A percentile compares a stretch with the other conserved stretches of the same genome.
Evolutionary conservation across 108 stramenopile genomes (phyloP).

Genomic region (Pseudonitzschia pungens): DNA sequence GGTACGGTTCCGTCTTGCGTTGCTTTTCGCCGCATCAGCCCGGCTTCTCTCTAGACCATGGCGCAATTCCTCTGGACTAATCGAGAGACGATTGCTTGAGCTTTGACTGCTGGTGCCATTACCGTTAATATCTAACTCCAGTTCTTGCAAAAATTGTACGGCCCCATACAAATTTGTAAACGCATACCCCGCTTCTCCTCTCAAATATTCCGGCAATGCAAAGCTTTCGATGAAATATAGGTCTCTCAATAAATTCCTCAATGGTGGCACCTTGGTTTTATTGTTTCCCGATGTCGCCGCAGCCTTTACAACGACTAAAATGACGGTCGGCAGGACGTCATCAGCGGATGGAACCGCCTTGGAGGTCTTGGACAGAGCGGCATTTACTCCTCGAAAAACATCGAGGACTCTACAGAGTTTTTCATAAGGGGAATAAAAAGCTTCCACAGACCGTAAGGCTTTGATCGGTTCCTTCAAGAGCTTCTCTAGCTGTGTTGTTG

Average conservation of each 20-base stretch:
- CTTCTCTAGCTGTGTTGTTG: slow-evolving; percentile 29
- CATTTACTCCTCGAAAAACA: slow-evolving; percentile 62
- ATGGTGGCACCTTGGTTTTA: not conserved
- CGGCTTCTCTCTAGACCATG: slow-evolving; percentile 55
- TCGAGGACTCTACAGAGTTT: slow-evolving; percentile 65
- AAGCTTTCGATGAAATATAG: slow-evolving; percentile 67
- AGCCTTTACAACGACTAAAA: slow-evolving; percentile 64
- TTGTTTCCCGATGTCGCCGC: slow-evolving; percentile 31
- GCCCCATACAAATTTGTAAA: slow-evolving; percentile 84
- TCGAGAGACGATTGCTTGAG: slow-evolving; percentile 44
- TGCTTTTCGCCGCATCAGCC: slow-evolving; percentile 3
- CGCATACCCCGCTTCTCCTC: slow-evolving; percentile 85
- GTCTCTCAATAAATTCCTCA: slow-evolving; percentile 36
- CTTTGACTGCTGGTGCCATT: not conserved
- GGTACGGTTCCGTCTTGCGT: slow-evolving; percentile 11
- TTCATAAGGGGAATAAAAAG: slow-evolving; percentile 69
- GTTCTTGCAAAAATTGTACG: slow-evolving; percentile 75
- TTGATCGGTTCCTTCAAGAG: slow-evolving; percentile 48
- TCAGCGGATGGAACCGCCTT: slow-evolving; percentile 73
- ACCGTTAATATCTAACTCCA: slow-evolving; percentile 37
- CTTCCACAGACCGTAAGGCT: slow-evolving; percentile 48
- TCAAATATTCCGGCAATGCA: slow-evolving; percentile 54
- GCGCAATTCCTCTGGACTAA: slow-evolving; percentile 58
- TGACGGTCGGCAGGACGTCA: slow-evolving; percentile 80
- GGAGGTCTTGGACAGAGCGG: slow-evolving; percentile 52